Conservation (phyloP, 1,284 basidiomycete genomes). For the Ganoderma lucidum region DNA sequence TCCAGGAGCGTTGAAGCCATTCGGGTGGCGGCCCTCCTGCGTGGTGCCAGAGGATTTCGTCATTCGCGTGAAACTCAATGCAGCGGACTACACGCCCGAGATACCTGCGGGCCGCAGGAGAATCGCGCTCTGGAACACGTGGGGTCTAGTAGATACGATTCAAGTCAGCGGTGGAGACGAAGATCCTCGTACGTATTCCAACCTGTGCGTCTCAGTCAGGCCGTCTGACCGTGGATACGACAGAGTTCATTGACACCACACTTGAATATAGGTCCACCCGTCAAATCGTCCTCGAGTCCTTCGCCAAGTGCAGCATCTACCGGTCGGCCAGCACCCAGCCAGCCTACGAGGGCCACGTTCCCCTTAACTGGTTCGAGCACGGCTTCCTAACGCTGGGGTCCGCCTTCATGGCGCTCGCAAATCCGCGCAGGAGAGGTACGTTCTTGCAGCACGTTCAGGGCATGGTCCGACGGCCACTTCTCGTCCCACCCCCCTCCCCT, state of each 20-base stretch:
- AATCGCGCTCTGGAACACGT: slow-evolving; percentile 72
- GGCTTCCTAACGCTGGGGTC: slow-evolving; percentile 88
- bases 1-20: slow-evolving; percentile 68
- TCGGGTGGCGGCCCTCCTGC: no score
- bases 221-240: neutral
- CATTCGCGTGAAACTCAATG: slow-evolving; percentile 89
- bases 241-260: slow-evolving; percentile 41
- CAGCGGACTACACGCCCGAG: slow-evolving; percentile 77
- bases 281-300: slow-evolving; percentile 69
- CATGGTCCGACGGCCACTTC: slow-evolving; percentile 16
- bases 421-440: slow-evolving; percentile 89
- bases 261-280: slow-evolving; percentile 45
- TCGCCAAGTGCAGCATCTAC: slow-evolving; percentile 59
- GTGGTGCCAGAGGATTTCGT: slow-evolving; percentile 70
- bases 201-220: slow-evolving; percentile 2
- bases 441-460: slow-evolving; percentile 21
- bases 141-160: slow-evolving; percentile 80
- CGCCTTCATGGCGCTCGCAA: slow-evolving; percentile 82
- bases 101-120: slow-evolving; percentile 40
- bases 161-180: slow-evolving; percentile 91
- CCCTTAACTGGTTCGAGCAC: slow-evolving; percentile 83
- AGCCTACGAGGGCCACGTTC: slow-evolving; percentile 82
- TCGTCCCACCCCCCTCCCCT: slow-evolving; percentile 57
- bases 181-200: slow-evolving; percentile 63
- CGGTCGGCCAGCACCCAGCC: slow-evolving; percentile 38